A percentile compares a stretch with the other conserved stretches of the same genome.
These are phyloP conservation scores for Coleophoma cylindrospora DNA, from an alignment of 2,329 filamentous ascomycete species.

Conservation along the genomic window DNA sequence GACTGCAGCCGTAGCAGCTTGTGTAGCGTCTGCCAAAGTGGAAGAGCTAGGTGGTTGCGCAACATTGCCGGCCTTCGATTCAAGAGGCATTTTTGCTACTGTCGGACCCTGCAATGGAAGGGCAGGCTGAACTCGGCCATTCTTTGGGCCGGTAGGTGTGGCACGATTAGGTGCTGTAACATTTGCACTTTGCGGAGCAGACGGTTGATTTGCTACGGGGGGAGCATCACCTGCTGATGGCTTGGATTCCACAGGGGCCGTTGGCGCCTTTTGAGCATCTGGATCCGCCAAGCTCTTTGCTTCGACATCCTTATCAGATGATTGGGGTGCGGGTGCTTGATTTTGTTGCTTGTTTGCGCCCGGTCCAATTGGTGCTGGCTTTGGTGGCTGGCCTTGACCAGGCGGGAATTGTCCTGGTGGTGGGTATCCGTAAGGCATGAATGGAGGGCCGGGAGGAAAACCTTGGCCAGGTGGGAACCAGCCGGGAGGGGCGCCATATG, in stretches of 20 bases:
- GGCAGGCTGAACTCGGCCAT: constrained; percentile 55
- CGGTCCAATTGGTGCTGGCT: constrained; percentile 48
- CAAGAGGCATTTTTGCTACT: constrained; percentile 32
- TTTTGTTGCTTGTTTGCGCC: constrained; percentile 41
- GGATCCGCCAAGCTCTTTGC: constrained; percentile 47
- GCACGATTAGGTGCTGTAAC: constrained; percentile 9
- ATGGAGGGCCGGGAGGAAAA: constrained; percentile 63
- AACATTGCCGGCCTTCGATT: constrained; percentile 25
- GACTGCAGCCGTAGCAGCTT: constrained; percentile 72
- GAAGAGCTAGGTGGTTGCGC: constrained; percentile 23
- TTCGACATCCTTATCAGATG: constrained; percentile 42
- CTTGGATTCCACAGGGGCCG: constrained; percentile 65
- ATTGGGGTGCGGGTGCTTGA: constrained; percentile 36
- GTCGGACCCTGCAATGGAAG: constrained; percentile 54
- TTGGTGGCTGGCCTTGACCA: constrained; percentile 16
- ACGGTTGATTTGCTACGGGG: constrained; percentile 34
- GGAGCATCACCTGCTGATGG: constrained; percentile 50
- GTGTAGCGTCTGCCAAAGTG: constrained; percentile 61
- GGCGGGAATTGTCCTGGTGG: constrained; percentile 34
- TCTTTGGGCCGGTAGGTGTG: constrained; percentile 35
- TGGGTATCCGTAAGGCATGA: constrained; percentile 39
- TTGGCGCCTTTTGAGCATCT: constrained; percentile 42
- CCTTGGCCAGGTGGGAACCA: constrained; percentile 76
- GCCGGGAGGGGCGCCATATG: constrained; percentile 69
- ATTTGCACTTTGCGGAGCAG: constrained; percentile 8